Base-by-base conservation (phyloP, 2,329 filamentous ascomycete species). In the Coniochaeta ligniaria region DNA sequence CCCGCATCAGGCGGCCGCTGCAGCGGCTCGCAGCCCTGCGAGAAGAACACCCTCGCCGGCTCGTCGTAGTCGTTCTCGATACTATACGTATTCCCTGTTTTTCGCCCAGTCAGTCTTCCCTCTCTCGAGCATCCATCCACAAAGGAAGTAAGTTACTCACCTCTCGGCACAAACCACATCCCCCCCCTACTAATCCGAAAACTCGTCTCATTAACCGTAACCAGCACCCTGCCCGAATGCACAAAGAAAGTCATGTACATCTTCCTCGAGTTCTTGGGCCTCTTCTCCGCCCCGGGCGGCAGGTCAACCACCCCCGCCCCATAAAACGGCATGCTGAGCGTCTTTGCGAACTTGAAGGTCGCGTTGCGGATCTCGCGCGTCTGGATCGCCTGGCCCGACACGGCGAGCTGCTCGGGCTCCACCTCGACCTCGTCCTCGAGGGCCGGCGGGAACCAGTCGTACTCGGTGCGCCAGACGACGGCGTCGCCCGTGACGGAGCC, bases 231-330 rank as follows among this genome's bases (percentile, higher is more conserved):
- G 24, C 95, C 95, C 52, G 84, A 83, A 67, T 92, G 88, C 33
- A 99, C 89, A 68, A 96, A 97, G 74, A 98, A 98, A 1, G 90
- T 88, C 89, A 99, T 95, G 71, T 97, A 92, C 91, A 97, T 98
- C 77, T 90, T 93, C 64, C 94, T 84, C 38, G 90, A 90, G 74
- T 97, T 98, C 81, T 98, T 98, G 57, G 88, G 85, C 66, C 88
- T 86, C 79, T 99, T 99, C 70, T 90, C 85, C 35, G 90, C 86
- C 2, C 89, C 88, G 0, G 91, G 88, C 6, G 92, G 91, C 58
- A 99, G 78, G 68, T 98, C 94, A 41, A 99, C 90, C 59, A 98
- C 83, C 17, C 95, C 95, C 11, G 90, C 89, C 36, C 92, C 93
- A 73, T 98, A 91, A 74, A 96, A 98, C 0, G 89, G 86, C 63